These are phyloP conservation scores for Adansonia grandidieri DNA, from an alignment of 441 rosid genomes.

Conservation along the genomic window DNA sequence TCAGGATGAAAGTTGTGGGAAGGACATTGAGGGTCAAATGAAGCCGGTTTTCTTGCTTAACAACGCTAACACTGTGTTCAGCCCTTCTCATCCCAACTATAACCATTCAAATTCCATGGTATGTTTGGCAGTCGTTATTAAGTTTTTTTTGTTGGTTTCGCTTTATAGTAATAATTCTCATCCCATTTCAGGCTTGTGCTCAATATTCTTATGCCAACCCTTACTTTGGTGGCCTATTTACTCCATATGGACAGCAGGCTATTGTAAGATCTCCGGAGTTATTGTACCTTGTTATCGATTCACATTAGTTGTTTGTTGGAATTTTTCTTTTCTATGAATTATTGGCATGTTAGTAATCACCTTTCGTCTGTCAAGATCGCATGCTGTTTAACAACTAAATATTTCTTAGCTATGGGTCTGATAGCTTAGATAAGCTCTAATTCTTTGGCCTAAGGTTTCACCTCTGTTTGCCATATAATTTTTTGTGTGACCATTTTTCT, in stretches of 20 bases:
- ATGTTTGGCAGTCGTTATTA: constrained; percentile 23
- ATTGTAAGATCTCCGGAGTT: constrained; percentile 36
- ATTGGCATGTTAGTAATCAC: not conserved
- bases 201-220: constrained; percentile 57
- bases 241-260: constrained; percentile 54
- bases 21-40: constrained; percentile 30
- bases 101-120: constrained; percentile 32
- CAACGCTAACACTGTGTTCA: constrained; percentile 44
- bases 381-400: not conserved
- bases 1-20: constrained; percentile 42
- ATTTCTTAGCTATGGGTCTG: not conserved
- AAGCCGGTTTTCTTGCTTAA: constrained; percentile 42
- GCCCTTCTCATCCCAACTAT: constrained; percentile 49
- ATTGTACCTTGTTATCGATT: not conserved
- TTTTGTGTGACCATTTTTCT: not conserved
- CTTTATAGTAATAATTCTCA: not conserved
- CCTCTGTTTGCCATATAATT: not conserved
- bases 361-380: too few relatives aligned
- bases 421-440: not conserved
- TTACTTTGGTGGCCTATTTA: constrained; percentile 34
- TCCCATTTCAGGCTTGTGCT: constrained; percentile 47
- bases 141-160: constrained; percentile 15
- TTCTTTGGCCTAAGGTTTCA: not conserved
- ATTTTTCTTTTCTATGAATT: not conserved
- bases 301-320: not conserved